These are phyloP conservation scores for Nyssa sinensis DNA, from an alignment of 148 eudicot species.

Conservation along the genomic window DNA sequence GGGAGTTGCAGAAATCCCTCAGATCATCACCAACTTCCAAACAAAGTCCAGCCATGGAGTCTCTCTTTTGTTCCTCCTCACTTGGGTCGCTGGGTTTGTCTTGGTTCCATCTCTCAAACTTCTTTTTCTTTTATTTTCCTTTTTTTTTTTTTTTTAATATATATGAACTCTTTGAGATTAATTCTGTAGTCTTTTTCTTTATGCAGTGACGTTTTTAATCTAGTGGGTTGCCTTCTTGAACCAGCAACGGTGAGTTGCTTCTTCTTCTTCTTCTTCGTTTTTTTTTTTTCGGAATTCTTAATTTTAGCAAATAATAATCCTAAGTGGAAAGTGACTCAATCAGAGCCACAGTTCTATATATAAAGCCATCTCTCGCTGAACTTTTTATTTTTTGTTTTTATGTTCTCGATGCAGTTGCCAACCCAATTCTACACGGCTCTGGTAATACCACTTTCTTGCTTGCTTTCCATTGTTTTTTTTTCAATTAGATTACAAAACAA, in stretches of 20 bases:
- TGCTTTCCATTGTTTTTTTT: background rate
- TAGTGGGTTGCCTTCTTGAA: constrained; percentile 83
- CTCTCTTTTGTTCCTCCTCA: constrained; percentile 76
- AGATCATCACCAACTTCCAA: constrained; percentile 83
- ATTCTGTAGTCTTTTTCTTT: constrained; percentile 1
- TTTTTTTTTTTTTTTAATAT: background rate
- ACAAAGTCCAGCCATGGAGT: constrained; percentile 95
- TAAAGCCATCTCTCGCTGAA: background rate
- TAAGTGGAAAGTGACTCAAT: no score
- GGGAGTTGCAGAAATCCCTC: constrained; percentile 98
- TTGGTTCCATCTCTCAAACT: background rate
- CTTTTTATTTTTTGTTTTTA: constrained; percentile 8
- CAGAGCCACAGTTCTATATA: no score
- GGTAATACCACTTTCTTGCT: constrained; percentile 37
- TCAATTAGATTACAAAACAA: no score
- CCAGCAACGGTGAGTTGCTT: constrained; percentile 80
- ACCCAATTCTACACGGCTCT: constrained; percentile 89
- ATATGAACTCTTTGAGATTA: no score
- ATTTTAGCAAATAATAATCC: no score
- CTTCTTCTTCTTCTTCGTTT: background rate
- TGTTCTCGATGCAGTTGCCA: constrained; percentile 70
- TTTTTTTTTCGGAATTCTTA: no score
- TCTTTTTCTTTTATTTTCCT: background rate
- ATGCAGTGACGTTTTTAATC: constrained; percentile 83
- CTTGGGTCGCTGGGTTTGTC: constrained; percentile 80